Base-by-base conservation (phyloP, 2,329 filamentous ascomycete genomes). In the Pseudopyrenochaeta lycopersici region DNA sequence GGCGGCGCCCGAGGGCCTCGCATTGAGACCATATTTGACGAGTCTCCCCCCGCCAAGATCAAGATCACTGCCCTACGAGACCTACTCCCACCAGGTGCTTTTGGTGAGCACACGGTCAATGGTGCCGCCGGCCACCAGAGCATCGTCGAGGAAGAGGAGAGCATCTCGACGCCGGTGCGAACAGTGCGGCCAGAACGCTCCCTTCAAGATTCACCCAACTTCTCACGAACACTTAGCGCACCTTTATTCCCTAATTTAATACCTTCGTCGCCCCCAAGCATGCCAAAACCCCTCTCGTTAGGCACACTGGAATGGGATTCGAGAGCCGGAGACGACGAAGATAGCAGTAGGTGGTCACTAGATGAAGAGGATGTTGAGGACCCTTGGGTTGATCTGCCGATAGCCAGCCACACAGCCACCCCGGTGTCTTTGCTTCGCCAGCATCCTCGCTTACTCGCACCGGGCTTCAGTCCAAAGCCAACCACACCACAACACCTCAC, bases 11-110 rank as follows among this genome's bases (percentile, higher is more conserved):
- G 91, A 69, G 89, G 88, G 23, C 89, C 90, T 14, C 79, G 82
- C 43, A 86, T 92, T 44, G 90, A 92, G 68, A 90, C 87, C 20
- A 90, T 92, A 80, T 93, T 92, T 73, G 90, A 93, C 75, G 90
- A 93, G 64, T 91, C 89, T 12, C 89, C 88, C 31, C 67, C 74
- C 40, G 74, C 71, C 41, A 78, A 79, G 58, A 67, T 75, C 56
- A 80, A 77, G 62, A 63, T 80, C 46, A 71, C 77, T 47, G 75
- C 76, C 49, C 71, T 84, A 40, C 77, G 79, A 52, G 80, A 84
- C 60, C 73, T 84, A 15, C 73, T 83, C 7, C 79, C 78, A 27
- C 76, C 79, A 46, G 79, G 79, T 18, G 75, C 79, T 29, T 79
- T 82, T 54, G 67, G 71, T 17, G 74, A 75, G 42, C 68, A 71